Evolutionary conservation across 805 yeast genomes (phyloP).

Genomic region (Ogataea henricii): DNA sequence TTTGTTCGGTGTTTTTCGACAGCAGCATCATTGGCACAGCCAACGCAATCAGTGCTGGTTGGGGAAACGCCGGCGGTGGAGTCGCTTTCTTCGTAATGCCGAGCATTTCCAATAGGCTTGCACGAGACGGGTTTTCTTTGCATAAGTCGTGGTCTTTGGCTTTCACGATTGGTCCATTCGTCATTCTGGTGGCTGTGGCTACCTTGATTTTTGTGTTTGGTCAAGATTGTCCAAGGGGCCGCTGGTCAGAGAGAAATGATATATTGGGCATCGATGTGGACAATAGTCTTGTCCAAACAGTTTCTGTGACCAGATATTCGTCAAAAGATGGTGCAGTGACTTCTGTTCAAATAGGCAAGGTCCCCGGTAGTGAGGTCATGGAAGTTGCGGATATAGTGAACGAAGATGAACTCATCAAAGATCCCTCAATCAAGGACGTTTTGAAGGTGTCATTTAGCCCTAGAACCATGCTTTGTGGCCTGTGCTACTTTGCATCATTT

Average conservation of each 20-base stretch:
- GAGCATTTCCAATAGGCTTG: slow-evolving; percentile 25
- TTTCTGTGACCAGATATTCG: slow-evolving; percentile 23
- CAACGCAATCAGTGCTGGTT: slow-evolving; percentile 36
- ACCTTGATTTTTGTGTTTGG: slow-evolving; percentile 28
- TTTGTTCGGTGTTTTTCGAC: slow-evolving; percentile 34
- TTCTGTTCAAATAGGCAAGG: slow-evolving; percentile 6
- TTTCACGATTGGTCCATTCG: slow-evolving; percentile 35
- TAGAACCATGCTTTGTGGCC: slow-evolving; percentile 32
- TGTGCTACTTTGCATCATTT: slow-evolving; percentile 32
- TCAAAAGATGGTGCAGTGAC: slow-evolving; percentile 10
- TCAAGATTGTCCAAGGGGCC: slow-evolving; percentile 39
- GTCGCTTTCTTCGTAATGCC: slow-evolving; percentile 38
- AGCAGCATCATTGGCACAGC: slow-evolving; percentile 34
- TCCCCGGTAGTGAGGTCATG: neutral
- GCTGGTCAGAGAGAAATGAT: slow-evolving; percentile 34
- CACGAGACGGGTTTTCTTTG: slow-evolving; percentile 21
- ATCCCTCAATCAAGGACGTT: slow-evolving; percentile 24
- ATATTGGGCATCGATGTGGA: slow-evolving; percentile 29
- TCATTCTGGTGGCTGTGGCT: slow-evolving; percentile 34
- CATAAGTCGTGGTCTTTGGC: slow-evolving; percentile 33
- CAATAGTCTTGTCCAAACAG: slow-evolving; percentile 25
- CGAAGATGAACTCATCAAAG: slow-evolving; percentile 29
- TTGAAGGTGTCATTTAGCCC: slow-evolving; percentile 25
- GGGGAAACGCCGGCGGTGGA: slow-evolving; percentile 39
- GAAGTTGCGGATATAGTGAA: slow-evolving; percentile 22